Evolutionary conservation across 768 basidiomycete genomes (phyloP).

Genomic region (Omphalotus guepiniiformis): DNA sequence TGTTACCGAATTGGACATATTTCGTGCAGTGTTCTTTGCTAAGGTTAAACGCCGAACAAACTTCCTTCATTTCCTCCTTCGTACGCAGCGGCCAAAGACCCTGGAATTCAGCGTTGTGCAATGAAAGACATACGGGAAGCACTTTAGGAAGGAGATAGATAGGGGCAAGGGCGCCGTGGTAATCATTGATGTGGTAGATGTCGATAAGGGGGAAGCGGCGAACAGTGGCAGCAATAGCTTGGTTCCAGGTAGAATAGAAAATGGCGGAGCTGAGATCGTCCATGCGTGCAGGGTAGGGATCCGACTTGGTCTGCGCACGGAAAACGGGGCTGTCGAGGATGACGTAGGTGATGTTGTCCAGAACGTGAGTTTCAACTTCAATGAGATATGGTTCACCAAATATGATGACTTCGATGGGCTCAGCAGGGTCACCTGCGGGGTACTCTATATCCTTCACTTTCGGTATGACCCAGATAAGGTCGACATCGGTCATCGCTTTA

Average conservation of each 20-base stretch:
- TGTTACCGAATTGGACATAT: conserved; percentile 98
- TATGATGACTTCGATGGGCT: conserved; percentile 94
- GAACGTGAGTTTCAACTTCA: conserved; percentile 88
- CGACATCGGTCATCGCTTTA: conserved; percentile 96
- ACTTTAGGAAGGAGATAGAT: conserved; percentile 92
- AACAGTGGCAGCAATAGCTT: conserved; percentile 90
- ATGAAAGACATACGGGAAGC: conserved; percentile 82
- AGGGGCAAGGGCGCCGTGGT: conserved; percentile 88
- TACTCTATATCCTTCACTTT: conserved; percentile 96
- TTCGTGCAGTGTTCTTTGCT: conserved; percentile 95
- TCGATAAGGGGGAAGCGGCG: conserved; percentile 84
- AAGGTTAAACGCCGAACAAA: conserved; percentile 97
- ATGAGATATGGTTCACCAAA: conserved; percentile 95
- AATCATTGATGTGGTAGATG: conserved; percentile 95
- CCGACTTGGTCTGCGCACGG: conserved; percentile 93
- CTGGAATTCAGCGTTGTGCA: conserved; percentile 98
- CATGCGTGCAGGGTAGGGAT: conserved; percentile 96
- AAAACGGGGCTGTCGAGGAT: conserved; percentile 95
- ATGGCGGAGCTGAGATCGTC: conserved; percentile 95
- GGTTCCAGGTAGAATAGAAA: conserved; percentile 98
- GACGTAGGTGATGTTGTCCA: conserved; percentile 96
- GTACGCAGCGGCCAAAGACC: conserved; percentile 95
- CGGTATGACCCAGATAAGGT: conserved; percentile 89
- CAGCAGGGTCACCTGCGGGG: conserved; percentile 85
- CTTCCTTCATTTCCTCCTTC: conserved; percentile 98